Conservation (phyloP, 75 land plant species). For the Gnetum montanum region DNA sequence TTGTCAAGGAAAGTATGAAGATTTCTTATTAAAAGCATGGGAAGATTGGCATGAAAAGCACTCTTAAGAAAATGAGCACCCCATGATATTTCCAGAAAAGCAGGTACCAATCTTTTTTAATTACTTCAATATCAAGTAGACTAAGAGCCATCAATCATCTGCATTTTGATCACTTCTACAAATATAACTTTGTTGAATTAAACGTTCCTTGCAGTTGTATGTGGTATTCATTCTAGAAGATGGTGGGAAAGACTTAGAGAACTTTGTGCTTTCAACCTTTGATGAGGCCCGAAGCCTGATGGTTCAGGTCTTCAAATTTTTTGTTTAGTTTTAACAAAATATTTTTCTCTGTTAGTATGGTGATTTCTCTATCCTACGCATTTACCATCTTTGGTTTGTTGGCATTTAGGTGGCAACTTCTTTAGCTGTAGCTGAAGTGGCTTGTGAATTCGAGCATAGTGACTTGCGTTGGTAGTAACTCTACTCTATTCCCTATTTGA, state of each 20-base stretch:
- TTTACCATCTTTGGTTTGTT: too few species aligned
- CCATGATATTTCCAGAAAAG: conserved; percentile 60
- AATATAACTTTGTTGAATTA: too few species aligned
- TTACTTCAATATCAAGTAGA: too few species aligned
- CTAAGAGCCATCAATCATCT: too few species aligned
- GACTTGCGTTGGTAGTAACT: conserved; percentile 94
- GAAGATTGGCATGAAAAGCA: conserved; percentile 73
- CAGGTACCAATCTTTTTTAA: too few species aligned
- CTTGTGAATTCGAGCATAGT: conserved; percentile 92
- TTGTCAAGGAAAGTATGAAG: conserved; percentile 79
- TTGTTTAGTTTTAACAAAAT: not conserved
- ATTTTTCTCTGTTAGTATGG: not conserved
- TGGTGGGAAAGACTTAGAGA: conserved; percentile 89
- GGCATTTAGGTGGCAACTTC: conserved; percentile 67
- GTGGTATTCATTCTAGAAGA: conserved; percentile 75
- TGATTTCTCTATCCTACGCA: too few species aligned
- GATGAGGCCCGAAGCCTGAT: conserved; percentile 81
- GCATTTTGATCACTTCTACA: too few species aligned
- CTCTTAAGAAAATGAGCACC: conserved; percentile 94
- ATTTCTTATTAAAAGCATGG: conserved; percentile 69
- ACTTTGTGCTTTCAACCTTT: conserved; percentile 59
- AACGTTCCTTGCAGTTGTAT: conserved; percentile 52
- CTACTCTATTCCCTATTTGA: conserved; percentile 1
- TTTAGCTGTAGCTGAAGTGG: conserved; percentile 86
- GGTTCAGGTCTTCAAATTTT: conserved; percentile 67